These are phyloP conservation scores for Clarireedia hainanense DNA, from an alignment of 2,329 filamentous ascomycete genomes.

Conservation along the genomic window DNA sequence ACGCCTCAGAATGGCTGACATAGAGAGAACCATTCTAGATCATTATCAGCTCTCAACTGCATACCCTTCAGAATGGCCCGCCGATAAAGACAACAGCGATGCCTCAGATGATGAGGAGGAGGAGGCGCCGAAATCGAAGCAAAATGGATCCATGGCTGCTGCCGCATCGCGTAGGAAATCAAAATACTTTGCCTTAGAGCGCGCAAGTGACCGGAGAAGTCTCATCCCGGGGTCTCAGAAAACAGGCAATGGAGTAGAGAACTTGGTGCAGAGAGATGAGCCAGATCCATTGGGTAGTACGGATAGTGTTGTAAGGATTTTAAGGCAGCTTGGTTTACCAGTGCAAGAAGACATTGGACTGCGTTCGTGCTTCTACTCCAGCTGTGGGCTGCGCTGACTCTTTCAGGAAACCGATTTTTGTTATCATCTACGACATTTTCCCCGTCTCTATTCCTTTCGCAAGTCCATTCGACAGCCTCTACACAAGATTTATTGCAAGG, in stretches of 20 bases:
- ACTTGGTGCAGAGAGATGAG: slow-evolving; percentile 82
- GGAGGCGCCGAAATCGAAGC: slow-evolving; percentile 18
- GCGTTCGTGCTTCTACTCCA: slow-evolving; percentile 44
- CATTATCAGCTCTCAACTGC: slow-evolving; percentile 80
- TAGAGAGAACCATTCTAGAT: slow-evolving; percentile 70
- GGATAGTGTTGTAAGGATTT: slow-evolving; percentile 74
- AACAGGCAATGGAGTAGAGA: slow-evolving; percentile 61
- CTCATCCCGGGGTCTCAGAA: slow-evolving; percentile 58
- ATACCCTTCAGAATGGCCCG: slow-evolving; percentile 79
- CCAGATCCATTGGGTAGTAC: slow-evolving; percentile 83
- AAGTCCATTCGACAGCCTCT: slow-evolving; percentile 80
- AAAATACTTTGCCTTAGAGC: slow-evolving; percentile 77
- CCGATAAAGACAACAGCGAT: slow-evolving; percentile 68
- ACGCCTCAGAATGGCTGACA: slow-evolving; percentile 50
- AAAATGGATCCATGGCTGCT: slow-evolving; percentile 9
- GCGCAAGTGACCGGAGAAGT: slow-evolving; percentile 61
- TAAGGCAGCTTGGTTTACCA: slow-evolving; percentile 69
- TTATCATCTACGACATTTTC: slow-evolving; percentile 95
- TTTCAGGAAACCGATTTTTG: slow-evolving; percentile 77
- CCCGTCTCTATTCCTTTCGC: slow-evolving; percentile 81
- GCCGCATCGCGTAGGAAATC: slow-evolving; percentile 56
- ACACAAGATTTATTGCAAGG: slow-evolving; percentile 74
- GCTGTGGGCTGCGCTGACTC: slow-evolving; percentile 14
- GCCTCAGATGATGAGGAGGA: slow-evolving; percentile 52
- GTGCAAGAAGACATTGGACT: slow-evolving; percentile 77